Evolutionary conservation across 345 rosid species (phyloP).

Genomic region (Murraya koenigii): DNA sequence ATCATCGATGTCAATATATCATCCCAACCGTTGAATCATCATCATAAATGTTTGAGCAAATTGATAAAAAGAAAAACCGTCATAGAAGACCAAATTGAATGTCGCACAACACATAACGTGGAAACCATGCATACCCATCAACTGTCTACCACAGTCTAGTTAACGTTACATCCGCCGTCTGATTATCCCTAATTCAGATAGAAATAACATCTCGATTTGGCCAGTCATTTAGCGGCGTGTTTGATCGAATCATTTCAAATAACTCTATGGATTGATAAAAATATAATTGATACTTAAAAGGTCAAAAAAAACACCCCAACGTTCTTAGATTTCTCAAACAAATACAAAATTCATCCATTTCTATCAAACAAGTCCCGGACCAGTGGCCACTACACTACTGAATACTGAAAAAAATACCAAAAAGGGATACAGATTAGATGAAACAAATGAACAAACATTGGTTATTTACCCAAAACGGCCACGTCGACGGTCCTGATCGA

Average conservation of each 20-base stretch:
- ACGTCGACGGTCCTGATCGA: slow-evolving; percentile 38
- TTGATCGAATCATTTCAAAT: too few species aligned
- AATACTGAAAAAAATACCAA: too few species aligned
- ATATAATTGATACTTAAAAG: too few species aligned
- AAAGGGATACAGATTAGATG: background rate
- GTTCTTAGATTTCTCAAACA: background rate
- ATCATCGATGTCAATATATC: background rate
- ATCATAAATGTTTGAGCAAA: background rate
- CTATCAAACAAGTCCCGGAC: background rate
- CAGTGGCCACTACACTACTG: too few species aligned
- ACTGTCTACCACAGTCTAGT: background rate
- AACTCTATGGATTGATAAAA: too few species aligned
- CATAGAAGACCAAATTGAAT: too few species aligned
- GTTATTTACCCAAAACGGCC: background rate
- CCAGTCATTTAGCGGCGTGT: too few species aligned
- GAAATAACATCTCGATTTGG: too few species aligned
- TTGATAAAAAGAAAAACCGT: background rate
- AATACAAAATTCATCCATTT: background rate
- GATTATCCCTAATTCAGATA: background rate
- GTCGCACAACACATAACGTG: background rate
- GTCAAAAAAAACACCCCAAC: too few species aligned
- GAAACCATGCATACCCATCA: background rate
- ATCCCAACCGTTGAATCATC: background rate
- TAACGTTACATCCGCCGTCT: background rate
- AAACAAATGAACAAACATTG: background rate